Evolutionary conservation across 441 rosid genomes (phyloP).

Genomic region (Erodium moschatum): DNA sequence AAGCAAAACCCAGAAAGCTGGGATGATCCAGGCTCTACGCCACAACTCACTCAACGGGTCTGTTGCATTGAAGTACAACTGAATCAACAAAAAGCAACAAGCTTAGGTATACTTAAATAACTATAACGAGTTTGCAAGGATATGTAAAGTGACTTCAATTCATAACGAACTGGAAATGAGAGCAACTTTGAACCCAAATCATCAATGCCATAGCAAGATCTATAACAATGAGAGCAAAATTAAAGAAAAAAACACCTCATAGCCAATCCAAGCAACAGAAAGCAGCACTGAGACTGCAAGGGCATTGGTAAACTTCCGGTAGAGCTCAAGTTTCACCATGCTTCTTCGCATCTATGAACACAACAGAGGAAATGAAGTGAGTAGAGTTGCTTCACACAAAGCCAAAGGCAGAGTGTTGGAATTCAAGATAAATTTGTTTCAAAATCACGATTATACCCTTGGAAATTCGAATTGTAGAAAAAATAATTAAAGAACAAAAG

Average conservation of each 20-base stretch:
- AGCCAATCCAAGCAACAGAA: slow-evolving; percentile 46
- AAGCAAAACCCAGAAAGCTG: slow-evolving; percentile 48
- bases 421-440: too few relatives aligned
- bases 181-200: background rate
- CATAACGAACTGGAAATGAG: background rate
- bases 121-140: background rate
- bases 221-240: slow-evolving; percentile 5
- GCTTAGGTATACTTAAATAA: slow-evolving; percentile 12
- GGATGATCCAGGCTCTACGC: slow-evolving; percentile 45
- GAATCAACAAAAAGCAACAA: slow-evolving; percentile 18
- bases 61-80: slow-evolving; percentile 45
- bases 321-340: slow-evolving; percentile 36
- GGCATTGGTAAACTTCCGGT: slow-evolving; percentile 36
- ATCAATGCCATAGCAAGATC: background rate
- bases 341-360: slow-evolving; percentile 29
- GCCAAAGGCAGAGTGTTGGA: slow-evolving; percentile 1
- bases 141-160: background rate
- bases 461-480: too few relatives aligned
- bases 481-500: too few relatives aligned
- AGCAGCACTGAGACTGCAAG: slow-evolving; percentile 43
- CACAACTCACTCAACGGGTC: slow-evolving; percentile 48
- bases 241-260: slow-evolving; percentile 29
- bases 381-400: slow-evolving; percentile 1
- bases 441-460: too few relatives aligned
- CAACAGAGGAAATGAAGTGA: background rate